phyloP scores from a whole-genome alignment of 345 rosid species.

The Eucalyptus marginata region DNA sequence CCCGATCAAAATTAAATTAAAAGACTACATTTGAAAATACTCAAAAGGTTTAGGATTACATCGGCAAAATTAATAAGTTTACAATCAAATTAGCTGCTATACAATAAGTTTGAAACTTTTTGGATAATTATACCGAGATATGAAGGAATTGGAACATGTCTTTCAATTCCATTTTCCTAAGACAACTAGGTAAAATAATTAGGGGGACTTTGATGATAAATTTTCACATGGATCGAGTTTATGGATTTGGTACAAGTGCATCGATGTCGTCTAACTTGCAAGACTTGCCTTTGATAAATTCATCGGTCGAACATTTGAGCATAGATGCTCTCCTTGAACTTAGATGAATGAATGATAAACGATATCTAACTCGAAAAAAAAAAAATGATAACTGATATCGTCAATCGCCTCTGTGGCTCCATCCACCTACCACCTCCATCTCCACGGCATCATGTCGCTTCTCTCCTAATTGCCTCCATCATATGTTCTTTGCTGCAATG shows the following conservation, averaged over 20 bases:
- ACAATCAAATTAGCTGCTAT: rapidly evolving
- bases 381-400: neutral
- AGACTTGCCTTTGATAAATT: neutral
- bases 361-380: rapidly evolving
- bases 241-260: neutral
- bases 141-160: neutral
- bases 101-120: neutral
- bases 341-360: neutral
- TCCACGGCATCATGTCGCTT: neutral
- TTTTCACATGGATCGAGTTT: neutral
- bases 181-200: neutral
- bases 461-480: neutral
- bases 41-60: neutral
- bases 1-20: rapidly evolving
- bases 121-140: neutral
- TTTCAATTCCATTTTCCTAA: neutral
- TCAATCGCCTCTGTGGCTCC: neutral
- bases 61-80: neutral
- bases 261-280: neutral
- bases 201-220: neutral
- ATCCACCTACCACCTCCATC: neutral
- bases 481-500: neutral
- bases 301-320: neutral
- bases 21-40: neutral
- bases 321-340: neutral